phyloP scores from a whole-genome alignment of 805 yeast genomes.

The Pichia heedii region DNA sequence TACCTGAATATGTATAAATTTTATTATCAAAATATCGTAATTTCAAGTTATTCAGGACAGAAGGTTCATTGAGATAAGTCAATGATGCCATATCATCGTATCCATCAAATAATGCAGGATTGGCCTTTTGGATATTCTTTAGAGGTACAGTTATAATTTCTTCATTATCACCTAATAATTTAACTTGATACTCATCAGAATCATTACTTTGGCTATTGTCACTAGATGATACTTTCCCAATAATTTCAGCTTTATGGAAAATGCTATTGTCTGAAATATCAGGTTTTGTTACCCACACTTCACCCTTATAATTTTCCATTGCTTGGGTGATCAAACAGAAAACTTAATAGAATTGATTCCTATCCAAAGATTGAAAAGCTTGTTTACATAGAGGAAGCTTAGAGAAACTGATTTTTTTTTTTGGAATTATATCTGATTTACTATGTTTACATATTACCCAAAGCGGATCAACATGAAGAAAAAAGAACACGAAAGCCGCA shows the following conservation, averaged over 20 bases:
- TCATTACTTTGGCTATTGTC: slow-evolving; percentile 26
- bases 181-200: slow-evolving; percentile 20
- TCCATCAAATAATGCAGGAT: slow-evolving; percentile 83
- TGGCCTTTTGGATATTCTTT: slow-evolving; percentile 51
- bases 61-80: slow-evolving; percentile 89
- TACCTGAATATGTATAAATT: slow-evolving; percentile 91
- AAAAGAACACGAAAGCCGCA: too few relatives aligned
- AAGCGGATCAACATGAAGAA: too few relatives aligned
- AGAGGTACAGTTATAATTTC: slow-evolving; percentile 31
- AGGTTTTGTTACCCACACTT: slow-evolving; percentile 56
- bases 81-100: slow-evolving; percentile 94
- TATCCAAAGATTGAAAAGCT: too few relatives aligned
- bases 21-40: slow-evolving; percentile 67
- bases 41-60: slow-evolving; percentile 79
- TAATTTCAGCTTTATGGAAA: slow-evolving; percentile 53
- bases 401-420: too few relatives aligned
- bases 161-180: slow-evolving; percentile 3
- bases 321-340: too few relatives aligned
- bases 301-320: slow-evolving; percentile 29
- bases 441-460: too few relatives aligned
- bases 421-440: too few relatives aligned
- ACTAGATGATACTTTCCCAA: slow-evolving; percentile 24
- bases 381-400: too few relatives aligned
- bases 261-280: slow-evolving; percentile 43
- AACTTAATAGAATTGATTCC: too few relatives aligned